phyloP scores from a whole-genome alignment of 2,329 filamentous ascomycete species.

The Thielaviopsis punctulata region DNA sequence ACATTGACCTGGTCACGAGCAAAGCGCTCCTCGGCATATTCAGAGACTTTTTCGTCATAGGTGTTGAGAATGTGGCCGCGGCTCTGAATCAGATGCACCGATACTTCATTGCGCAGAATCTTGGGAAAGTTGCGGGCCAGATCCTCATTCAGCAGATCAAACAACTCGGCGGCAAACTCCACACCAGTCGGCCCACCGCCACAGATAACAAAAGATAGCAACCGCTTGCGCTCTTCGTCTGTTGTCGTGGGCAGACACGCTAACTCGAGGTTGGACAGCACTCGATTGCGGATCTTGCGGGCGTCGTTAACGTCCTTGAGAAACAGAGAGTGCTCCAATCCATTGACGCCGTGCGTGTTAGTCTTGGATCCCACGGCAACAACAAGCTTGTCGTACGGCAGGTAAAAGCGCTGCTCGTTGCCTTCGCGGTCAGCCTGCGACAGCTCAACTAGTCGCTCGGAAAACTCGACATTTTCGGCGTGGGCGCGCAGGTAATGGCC shows the following conservation, averaged over 20 bases:
- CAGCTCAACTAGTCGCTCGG: constrained; percentile 76
- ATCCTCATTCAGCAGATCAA: constrained; percentile 92
- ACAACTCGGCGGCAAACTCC: constrained; percentile 92
- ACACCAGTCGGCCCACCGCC: constrained; percentile 93
- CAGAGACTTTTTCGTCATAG: constrained; percentile 85
- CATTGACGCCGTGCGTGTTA: constrained; percentile 90
- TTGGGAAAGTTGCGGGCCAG: constrained; percentile 67
- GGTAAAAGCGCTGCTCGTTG: constrained; percentile 66
- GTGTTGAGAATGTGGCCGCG: constrained; percentile 92
- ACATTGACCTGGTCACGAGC: constrained; percentile 82
- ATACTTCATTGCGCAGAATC: constrained; percentile 90
- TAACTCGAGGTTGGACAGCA: constrained; percentile 76
- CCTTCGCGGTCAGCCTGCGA: constrained; percentile 55
- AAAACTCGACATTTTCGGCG: constrained; percentile 83
- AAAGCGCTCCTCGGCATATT: constrained; percentile 82
- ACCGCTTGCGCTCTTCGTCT: constrained; percentile 69
- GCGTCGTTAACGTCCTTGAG: constrained; percentile 92
- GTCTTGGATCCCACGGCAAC: constrained; percentile 82
- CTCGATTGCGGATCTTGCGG: constrained; percentile 68
- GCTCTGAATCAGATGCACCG: constrained; percentile 91
- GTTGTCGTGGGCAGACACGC: constrained; percentile 84
- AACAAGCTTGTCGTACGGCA: constrained; percentile 94
- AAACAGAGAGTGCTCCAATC: constrained; percentile 84
- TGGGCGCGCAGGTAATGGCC: constrained; percentile 82
- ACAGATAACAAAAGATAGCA: constrained; percentile 90